phyloP scores from a whole-genome alignment of 2,329 filamentous ascomycete genomes.

The Hymenoscyphus salicellus region DNA sequence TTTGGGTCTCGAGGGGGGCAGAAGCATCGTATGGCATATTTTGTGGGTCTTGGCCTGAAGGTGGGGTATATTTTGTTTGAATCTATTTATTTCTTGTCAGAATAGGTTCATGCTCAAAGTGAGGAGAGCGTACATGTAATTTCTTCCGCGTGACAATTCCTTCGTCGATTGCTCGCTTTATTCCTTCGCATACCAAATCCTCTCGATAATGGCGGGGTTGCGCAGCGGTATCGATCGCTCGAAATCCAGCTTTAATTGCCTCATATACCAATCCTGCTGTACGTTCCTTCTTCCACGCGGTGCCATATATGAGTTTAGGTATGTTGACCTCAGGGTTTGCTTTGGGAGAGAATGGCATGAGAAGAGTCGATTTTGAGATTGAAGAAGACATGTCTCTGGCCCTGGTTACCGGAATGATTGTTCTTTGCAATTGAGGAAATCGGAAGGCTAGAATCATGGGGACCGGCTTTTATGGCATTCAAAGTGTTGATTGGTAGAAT shows the following conservation, averaged over 20 bases:
- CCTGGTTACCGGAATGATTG: neutral
- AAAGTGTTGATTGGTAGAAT: neutral
- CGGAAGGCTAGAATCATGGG: neutral
- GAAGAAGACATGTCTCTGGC: neutral
- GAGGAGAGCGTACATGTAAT: constrained; percentile 54
- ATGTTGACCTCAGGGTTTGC: constrained; percentile 36
- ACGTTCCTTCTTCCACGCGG: constrained; percentile 77
- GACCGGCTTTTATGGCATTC: neutral
- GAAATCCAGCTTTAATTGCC: constrained; percentile 67
- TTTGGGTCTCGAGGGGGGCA: constrained; percentile 58
- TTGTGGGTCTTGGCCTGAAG: constrained; percentile 57
- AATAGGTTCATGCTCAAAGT: neutral
- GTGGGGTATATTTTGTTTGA: constrained; percentile 79
- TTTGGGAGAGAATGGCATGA: neutral
- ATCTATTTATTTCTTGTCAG: constrained; percentile 44
- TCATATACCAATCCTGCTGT: constrained; percentile 66
- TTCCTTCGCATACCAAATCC: constrained; percentile 63
- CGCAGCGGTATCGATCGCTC: constrained; percentile 72
- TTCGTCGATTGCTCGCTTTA: constrained; percentile 58
- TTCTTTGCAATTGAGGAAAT: neutral
- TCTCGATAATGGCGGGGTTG: constrained; percentile 79
- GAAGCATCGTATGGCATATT: constrained; percentile 63
- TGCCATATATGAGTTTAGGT: constrained; percentile 68
- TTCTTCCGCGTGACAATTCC: constrained; percentile 57
- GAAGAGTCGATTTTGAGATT: neutral